phyloP scores from a whole-genome alignment of 345 rosid genomes.

The Sisymbrium altissimum region DNA sequence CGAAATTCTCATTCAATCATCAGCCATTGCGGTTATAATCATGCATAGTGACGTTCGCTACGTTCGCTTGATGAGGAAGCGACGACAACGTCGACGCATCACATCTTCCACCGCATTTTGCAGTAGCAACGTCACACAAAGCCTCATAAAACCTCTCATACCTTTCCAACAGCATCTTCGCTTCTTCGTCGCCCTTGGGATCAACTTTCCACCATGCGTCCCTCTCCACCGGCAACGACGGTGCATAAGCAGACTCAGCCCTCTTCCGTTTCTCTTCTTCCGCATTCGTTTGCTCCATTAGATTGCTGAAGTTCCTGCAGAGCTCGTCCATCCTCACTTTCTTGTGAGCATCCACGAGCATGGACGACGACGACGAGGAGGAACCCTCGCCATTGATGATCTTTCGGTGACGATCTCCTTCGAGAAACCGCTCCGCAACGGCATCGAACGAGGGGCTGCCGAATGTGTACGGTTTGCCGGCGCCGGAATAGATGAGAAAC shows the following conservation, averaged over 20 bases:
- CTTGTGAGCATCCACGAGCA: constrained; percentile 1
- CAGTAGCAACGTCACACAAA: background rate
- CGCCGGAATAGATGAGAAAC: background rate
- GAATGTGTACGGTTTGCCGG: constrained; percentile 21
- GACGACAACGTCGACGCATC: background rate
- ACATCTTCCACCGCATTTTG: background rate
- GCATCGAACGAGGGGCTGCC: constrained; percentile 9
- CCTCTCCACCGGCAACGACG: background rate
- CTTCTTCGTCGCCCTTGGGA: background rate
- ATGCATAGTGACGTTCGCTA: background rate
- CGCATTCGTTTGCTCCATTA: background rate
- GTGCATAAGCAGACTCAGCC: background rate
- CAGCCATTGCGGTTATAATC: background rate
- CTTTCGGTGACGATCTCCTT: background rate
- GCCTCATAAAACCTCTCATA: background rate
- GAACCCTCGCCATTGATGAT: background rate
- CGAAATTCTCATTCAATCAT: background rate
- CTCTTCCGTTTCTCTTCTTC: background rate
- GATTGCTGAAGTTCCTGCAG: background rate
- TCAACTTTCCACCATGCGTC: constrained; percentile 10
- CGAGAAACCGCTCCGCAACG: constrained; percentile 4
- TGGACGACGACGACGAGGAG: background rate
- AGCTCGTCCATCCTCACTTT: background rate
- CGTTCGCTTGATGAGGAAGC: background rate
- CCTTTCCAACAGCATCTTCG: background rate